Evolutionary conservation across 306 rosid genomes (phyloP).

Genomic region (Macrotyloma uniflorum): DNA sequence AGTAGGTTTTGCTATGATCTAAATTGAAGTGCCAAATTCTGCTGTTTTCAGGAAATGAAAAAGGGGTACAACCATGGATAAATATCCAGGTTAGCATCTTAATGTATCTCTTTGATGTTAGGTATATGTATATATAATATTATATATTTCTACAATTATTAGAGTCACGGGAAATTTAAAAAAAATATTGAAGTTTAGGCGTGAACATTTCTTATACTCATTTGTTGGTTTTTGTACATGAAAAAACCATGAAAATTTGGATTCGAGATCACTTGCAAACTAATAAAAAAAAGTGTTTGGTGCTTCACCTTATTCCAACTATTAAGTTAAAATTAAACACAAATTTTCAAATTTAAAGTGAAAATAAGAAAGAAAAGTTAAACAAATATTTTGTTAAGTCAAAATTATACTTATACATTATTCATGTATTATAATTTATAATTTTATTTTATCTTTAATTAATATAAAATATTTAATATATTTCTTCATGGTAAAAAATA

Average conservation of each 20-base stretch:
- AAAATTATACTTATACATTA: no score
- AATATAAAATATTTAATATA: no score
- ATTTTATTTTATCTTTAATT: no score
- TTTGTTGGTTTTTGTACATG: neutral
- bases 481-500: no score
- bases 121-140: neutral
- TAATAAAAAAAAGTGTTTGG: neutral
- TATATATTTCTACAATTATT: neutral
- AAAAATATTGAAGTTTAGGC: neutral
- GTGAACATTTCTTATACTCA: neutral
- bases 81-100: constrained; percentile 57
- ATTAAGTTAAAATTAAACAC: neutral
- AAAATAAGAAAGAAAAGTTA: no score
- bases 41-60: constrained; percentile 56
- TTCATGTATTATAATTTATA: no score
- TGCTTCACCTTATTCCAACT: neutral
- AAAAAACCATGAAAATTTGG: neutral
- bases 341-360: no score
- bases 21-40: neutral
- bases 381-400: no score
- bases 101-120: neutral
- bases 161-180: neutral
- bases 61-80: constrained; percentile 52
- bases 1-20: neutral
- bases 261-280: neutral